A percentile compares a stretch with the other conserved stretches of the same genome.
phyloP scores from a whole-genome alignment of 169 alveolate genomes.

The Miamiensis avidus region DNA sequence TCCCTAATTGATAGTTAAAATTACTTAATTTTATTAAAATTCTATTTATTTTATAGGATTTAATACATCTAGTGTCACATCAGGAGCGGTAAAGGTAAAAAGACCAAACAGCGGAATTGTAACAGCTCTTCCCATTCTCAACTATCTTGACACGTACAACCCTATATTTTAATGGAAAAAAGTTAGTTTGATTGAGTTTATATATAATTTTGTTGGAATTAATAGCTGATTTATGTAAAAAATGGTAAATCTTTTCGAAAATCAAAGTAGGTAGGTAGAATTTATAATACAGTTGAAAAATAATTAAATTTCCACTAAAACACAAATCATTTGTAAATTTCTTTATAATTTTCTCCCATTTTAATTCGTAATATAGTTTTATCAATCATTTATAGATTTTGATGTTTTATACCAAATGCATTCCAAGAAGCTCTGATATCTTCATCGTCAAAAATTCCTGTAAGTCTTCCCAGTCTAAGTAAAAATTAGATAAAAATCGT shows the following conservation, averaged over 20 bases:
- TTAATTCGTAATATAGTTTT: background rate
- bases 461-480: slow-evolving; percentile 14
- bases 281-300: too few relatives aligned
- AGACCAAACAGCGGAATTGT: slow-evolving; percentile 56
- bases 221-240: background rate
- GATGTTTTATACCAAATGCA: slow-evolving; percentile 33
- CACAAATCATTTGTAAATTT: too few relatives aligned
- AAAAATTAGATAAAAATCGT: too few relatives aligned
- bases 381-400: background rate
- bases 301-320: too few relatives aligned
- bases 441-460: slow-evolving; percentile 37
- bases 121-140: slow-evolving; percentile 65
- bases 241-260: background rate
- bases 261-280: too few relatives aligned
- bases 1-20: slow-evolving; percentile 33
- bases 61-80: slow-evolving; percentile 51
- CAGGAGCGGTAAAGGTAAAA: slow-evolving; percentile 64
- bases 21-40: too few relatives aligned
- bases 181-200: too few relatives aligned
- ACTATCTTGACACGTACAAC: slow-evolving; percentile 46
- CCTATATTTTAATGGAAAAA: slow-evolving; percentile 24
- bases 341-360: background rate
- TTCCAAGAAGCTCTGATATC: slow-evolving; percentile 47
- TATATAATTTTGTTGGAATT: too few relatives aligned
- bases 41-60: background rate